A percentile compares a stretch with the other conserved stretches of the same genome.
These are phyloP conservation scores for Polyporus arcularius DNA, from an alignment of 768 basidiomycete species.

Conservation along the genomic window DNA sequence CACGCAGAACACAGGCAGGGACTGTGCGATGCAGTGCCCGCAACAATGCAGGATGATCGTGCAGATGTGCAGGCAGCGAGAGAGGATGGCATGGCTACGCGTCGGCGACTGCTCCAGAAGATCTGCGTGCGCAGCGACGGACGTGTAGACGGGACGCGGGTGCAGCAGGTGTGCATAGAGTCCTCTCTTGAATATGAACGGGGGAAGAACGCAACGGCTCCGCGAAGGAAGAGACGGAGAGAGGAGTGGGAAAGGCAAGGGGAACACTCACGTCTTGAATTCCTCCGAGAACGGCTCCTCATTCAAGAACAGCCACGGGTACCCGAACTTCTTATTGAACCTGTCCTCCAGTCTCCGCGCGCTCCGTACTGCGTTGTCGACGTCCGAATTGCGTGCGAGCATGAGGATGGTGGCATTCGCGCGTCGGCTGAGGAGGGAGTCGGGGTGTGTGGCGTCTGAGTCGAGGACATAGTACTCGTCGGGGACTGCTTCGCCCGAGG, in stretches of 20 bases:
- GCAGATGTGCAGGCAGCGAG: too few relatives aligned
- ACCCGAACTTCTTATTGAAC: constrained; percentile 78
- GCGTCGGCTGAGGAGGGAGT: constrained; percentile 10
- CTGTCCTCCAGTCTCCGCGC: constrained; percentile 82
- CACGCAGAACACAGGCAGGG: too few relatives aligned
- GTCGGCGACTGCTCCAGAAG: too few relatives aligned
- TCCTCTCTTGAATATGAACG: too few relatives aligned
- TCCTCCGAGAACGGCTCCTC: constrained; percentile 76
- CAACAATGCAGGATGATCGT: too few relatives aligned
- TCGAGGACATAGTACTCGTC: constrained; percentile 1
- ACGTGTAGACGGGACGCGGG: too few relatives aligned
- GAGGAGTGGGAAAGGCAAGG: neutral
- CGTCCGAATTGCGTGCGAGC: constrained; percentile 70
- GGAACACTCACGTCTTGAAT: constrained; percentile 61
- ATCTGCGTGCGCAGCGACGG: too few relatives aligned
- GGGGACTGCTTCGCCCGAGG: neutral
- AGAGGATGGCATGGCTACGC: too few relatives aligned
- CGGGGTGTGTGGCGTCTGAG: neutral
- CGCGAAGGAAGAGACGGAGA: neutral
- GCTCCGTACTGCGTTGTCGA: constrained; percentile 56
- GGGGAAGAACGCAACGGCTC: too few relatives aligned
- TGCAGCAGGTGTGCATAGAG: too few relatives aligned
- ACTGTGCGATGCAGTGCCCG: too few relatives aligned
- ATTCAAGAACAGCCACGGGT: constrained; percentile 90
- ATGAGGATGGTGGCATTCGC: constrained; percentile 38